These are phyloP conservation scores for Cystobasidium ongulense DNA, from an alignment of 768 basidiomycete genomes.

Conservation along the genomic window DNA sequence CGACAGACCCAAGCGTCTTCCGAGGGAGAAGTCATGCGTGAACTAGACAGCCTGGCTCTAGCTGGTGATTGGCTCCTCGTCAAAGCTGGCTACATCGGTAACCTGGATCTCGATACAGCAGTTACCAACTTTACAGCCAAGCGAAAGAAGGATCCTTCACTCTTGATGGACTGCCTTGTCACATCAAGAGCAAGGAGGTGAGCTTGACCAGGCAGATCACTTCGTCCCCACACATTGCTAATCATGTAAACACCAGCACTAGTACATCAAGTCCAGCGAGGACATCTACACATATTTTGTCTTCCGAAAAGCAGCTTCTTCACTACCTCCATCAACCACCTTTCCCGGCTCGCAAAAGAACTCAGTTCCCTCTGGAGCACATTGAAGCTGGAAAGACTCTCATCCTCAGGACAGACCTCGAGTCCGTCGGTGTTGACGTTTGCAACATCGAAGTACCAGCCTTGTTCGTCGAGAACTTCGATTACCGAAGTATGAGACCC, in stretches of 20 bases:
- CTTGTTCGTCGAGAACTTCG: conserved; percentile 96
- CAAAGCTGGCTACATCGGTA: conserved; percentile 85
- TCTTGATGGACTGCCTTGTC: conserved; percentile 64
- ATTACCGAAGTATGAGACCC: conserved; percentile 79
- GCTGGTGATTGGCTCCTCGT: conserved; percentile 87
- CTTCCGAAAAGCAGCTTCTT: conserved; percentile 67
- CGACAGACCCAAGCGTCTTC: conserved; percentile 80
- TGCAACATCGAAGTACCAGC: conserved; percentile 94
- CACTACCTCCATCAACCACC: conserved; percentile 72
- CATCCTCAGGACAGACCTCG: conserved; percentile 77
- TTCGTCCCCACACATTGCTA: background rate
- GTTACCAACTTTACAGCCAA: conserved; percentile 67
- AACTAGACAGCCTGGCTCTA: conserved; percentile 83
- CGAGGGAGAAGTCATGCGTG: conserved; percentile 83
- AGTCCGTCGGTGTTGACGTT: conserved; percentile 81
- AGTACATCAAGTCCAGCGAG: background rate
- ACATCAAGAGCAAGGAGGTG: conserved; percentile 30
- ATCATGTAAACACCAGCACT: background rate
- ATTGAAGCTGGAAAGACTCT: conserved; percentile 65
- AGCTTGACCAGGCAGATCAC: background rate
- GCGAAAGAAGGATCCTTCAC: conserved; percentile 81
- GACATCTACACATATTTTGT: conserved; percentile 47
- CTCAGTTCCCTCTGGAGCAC: conserved; percentile 68
- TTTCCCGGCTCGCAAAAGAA: conserved; percentile 58
- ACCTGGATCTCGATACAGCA: conserved; percentile 79